Percentiles rank a stretch among this genome's conserved stretches.
These are phyloP conservation scores for Alternaria hordeiaustralica DNA, from an alignment of 2,329 filamentous ascomycete genomes.

Conservation along the genomic window DNA sequence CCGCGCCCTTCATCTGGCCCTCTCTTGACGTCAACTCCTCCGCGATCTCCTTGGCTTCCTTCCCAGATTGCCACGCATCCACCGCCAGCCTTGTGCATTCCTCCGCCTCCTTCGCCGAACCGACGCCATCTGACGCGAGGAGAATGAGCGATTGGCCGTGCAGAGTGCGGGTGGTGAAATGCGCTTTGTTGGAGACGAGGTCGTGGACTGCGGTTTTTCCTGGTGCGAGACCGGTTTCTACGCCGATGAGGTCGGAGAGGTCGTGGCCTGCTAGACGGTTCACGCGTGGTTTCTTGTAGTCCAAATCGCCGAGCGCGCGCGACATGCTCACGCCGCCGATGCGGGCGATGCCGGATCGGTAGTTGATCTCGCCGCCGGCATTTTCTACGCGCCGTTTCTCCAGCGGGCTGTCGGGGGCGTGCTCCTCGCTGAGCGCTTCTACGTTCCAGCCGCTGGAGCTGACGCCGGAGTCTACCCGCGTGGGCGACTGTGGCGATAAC, in stretches of 20 bases:
- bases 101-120: constrained; percentile 24
- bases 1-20: constrained; percentile 20
- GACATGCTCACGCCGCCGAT: constrained; percentile 37
- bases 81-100: constrained; percentile 25
- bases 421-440: constrained; percentile 24
- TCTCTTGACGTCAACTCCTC: constrained; percentile 22
- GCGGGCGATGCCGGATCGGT: constrained; percentile 25
- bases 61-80: constrained; percentile 19
- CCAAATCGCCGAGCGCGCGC: constrained; percentile 29
- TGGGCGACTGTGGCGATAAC: constrained; percentile 4
- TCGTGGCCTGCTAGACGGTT: constrained; percentile 34
- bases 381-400: constrained; percentile 32
- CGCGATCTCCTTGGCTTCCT: constrained; percentile 24
- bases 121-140: constrained; percentile 32
- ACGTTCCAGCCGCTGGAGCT: constrained; percentile 24
- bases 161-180: constrained; percentile 23
- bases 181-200: constrained; percentile 32
- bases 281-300: constrained; percentile 32
- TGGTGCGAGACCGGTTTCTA: constrained; percentile 32
- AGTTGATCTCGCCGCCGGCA: constrained; percentile 31
- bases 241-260: constrained; percentile 28
- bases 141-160: constrained; percentile 27
- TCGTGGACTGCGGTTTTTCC: constrained; percentile 27
- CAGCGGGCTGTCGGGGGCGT: constrained; percentile 23
- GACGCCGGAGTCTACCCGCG: constrained; percentile 5